Evolutionary conservation across 2,329 filamentous ascomycete genomes (phyloP), one percentile per base, ranked within the genome.

Genomic region (Fusarium humuli): DNA sequence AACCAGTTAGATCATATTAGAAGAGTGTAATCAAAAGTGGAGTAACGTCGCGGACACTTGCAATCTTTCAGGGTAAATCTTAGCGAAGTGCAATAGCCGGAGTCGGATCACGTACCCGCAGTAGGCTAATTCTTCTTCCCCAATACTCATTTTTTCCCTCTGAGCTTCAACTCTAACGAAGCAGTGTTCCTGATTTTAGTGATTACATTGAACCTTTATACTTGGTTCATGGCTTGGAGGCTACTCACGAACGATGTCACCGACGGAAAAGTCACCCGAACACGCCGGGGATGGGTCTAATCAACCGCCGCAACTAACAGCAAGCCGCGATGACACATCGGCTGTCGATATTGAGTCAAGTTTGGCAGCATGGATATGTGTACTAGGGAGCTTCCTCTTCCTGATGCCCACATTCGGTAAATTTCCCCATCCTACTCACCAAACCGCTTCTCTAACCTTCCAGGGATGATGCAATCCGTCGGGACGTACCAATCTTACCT

Each of bases 391-490:
- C 6, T 64, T 63, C 12, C 25, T 64, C 5, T 64, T 64, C 13
- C 20, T 64, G 1, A 63, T 64, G 61, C 61, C 61, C 0, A 64
- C 61, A 7, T 64, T 44, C 1, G 61, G 61, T 64, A 27, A 6
- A n/a, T 16, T 7, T 12, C 14, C 13, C 1, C 20, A 16, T 10
- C 25, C 27, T 29, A 22, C 10, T 32, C 14, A 5, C 8, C 22
- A n/a, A 20, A 6, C n/a, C 5, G 11, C 7, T 3, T 34, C 0
- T 4, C 16, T 48, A 14, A 62, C 22, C 3, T 3, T 11, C 18
- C 6, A 64, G 61, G 61, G 0, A 64, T 64, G 61, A 64, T 64
- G 61, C 61, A 64, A 45, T 64, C 61, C 12, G 49, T 64, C 3
- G 61, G 61, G 20, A 63, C 59, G 1, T 64, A 20, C 11, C 61